phyloP scores from a whole-genome alignment of 2,329 filamentous ascomycete genomes.

The Mycogone perniciosa region DNA sequence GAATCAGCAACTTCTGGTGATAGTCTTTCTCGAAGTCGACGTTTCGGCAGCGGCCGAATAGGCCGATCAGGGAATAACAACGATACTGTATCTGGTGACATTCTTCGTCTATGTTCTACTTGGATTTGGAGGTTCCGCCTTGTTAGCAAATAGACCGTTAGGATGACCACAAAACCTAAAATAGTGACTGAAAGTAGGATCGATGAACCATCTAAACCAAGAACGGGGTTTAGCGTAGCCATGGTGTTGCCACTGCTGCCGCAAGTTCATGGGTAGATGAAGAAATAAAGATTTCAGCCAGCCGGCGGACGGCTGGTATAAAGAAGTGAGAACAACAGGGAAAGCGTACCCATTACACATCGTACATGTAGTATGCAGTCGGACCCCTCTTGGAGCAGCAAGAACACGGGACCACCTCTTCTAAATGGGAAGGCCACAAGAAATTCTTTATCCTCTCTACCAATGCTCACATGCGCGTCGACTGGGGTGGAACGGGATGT shows the following conservation, averaged over 20 bases:
- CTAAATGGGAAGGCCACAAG: too few species aligned
- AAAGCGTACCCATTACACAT: slow-evolving; percentile 9
- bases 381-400: neutral
- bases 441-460: too few species aligned
- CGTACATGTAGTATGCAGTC: slow-evolving; percentile 3
- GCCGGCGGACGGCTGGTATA: neutral
- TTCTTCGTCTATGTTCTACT: slow-evolving; percentile 22
- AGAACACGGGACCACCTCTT: neutral
- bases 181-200: neutral
- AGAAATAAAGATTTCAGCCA: neutral
- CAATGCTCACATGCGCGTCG: too few species aligned
- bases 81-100: slow-evolving; percentile 71
- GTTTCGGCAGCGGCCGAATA: slow-evolving; percentile 86
- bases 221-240: neutral
- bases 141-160: slow-evolving; percentile 1
- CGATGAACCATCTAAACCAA: too few species aligned
- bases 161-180: neutral
- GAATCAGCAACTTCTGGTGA: slow-evolving; percentile 77
- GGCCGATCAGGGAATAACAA: slow-evolving; percentile 81
- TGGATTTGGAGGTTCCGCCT: neutral
- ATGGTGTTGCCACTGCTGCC: slow-evolving; percentile 1
- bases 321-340: neutral
- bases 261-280: neutral
- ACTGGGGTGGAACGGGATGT: too few species aligned
- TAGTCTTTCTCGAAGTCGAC: slow-evolving; percentile 78